Conservation (phyloP, 2,329 filamentous ascomycete genomes). For the Venturia aucupariae region DNA sequence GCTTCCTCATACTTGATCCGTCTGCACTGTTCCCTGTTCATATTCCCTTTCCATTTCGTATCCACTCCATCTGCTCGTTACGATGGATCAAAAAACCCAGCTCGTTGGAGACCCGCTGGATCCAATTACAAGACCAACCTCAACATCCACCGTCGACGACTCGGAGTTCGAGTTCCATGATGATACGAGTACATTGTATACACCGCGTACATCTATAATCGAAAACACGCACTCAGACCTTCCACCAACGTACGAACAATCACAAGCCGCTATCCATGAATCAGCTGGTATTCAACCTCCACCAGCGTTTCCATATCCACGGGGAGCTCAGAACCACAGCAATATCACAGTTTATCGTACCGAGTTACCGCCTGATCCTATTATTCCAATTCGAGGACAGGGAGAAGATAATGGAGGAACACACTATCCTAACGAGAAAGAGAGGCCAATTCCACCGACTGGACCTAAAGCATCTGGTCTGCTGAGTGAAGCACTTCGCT, state of each 20-base stretch:
- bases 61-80: neutral
- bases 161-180: conserved; percentile 2
- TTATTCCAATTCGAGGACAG: neutral
- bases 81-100: neutral
- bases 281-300: conserved; percentile 1
- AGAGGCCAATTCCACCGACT: neutral
- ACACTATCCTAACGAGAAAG: conserved; percentile 1
- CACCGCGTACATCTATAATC: neutral
- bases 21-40: neutral
- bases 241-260: conserved; percentile 14
- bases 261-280: conserved; percentile 1
- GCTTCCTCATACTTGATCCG: neutral
- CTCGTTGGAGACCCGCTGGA: neutral
- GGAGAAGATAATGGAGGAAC: neutral
- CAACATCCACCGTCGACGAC: conserved; percentile 5
- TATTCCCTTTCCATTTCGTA: neutral
- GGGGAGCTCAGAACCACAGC: neutral
- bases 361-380: conserved; percentile 9
- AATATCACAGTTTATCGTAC: conserved; percentile 12
- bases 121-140: neutral
- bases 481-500: conserved; percentile 11
- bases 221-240: conserved; percentile 7
- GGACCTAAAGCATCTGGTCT: conserved; percentile 3
- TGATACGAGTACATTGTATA: neutral
- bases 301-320: neutral